Conservation (phyloP, 2,329 filamentous ascomycete species). For the Pseudonectria buxi region DNA sequence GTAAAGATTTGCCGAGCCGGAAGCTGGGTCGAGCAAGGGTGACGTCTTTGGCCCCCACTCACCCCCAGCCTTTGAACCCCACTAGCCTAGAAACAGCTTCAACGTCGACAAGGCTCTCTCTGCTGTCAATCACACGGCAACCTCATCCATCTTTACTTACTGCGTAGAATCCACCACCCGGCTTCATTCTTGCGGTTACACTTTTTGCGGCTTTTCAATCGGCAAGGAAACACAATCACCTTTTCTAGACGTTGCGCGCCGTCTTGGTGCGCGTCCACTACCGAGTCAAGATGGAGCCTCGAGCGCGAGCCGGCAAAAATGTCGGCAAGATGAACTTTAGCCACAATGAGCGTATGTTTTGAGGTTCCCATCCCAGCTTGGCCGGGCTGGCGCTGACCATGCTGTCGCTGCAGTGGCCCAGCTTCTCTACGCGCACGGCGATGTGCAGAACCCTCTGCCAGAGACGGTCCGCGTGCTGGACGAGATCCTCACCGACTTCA, state of each 20-base stretch:
- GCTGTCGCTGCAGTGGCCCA: constrained; percentile 49
- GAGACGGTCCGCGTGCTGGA: constrained; percentile 83
- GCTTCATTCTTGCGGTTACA: too few species aligned
- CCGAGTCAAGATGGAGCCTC: constrained; percentile 58
- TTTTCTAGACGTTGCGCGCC: not conserved
- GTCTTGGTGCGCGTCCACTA: constrained; percentile 3
- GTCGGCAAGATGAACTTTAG: constrained; percentile 78
- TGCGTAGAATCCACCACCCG: too few species aligned
- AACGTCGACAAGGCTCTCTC: too few species aligned
- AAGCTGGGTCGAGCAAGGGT: constrained; percentile 15
- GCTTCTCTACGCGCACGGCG: constrained; percentile 75
- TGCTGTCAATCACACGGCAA: too few species aligned
- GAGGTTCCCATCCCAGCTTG: not conserved
- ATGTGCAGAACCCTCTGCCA: constrained; percentile 68
- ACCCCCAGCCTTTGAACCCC: constrained; percentile 1
- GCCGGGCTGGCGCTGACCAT: not conserved
- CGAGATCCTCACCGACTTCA: constrained; percentile 94
- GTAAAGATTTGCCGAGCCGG: constrained; percentile 32
- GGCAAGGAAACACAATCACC: too few species aligned
- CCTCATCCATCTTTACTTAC: too few species aligned
- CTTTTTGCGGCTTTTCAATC: too few species aligned
- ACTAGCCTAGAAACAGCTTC: too few species aligned
- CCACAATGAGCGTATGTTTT: constrained; percentile 57
- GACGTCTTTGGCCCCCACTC: constrained; percentile 3
- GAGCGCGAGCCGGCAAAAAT: constrained; percentile 71